phyloP scores from a whole-genome alignment of 2,329 filamentous ascomycete species.

The Tympanopsis confertula region DNA sequence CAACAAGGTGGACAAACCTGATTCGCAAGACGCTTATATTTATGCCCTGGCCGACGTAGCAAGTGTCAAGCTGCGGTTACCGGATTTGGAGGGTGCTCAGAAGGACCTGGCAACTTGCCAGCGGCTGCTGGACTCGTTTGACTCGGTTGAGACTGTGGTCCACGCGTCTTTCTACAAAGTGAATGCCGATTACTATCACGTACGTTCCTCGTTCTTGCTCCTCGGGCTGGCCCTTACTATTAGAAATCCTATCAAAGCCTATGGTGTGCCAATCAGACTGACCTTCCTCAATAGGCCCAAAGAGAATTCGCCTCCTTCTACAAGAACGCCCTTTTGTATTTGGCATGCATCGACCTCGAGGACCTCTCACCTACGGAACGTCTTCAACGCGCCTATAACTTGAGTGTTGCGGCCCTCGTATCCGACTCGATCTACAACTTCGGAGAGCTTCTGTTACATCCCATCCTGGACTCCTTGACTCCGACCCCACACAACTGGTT shows the following conservation, averaged over 20 bases:
- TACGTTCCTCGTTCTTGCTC: slow-evolving; percentile 13
- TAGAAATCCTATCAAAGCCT: too few relatives aligned
- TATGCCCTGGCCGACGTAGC: slow-evolving; percentile 87
- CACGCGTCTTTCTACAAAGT: slow-evolving; percentile 94
- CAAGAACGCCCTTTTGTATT: slow-evolving; percentile 91
- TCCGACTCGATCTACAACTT: slow-evolving; percentile 98
- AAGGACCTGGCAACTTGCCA: slow-evolving; percentile 81
- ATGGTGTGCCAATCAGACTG: too few relatives aligned
- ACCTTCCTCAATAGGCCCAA: too few relatives aligned
- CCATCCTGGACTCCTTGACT: slow-evolving; percentile 74
- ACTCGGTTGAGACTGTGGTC: slow-evolving; percentile 88
- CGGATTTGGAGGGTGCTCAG: slow-evolving; percentile 70
- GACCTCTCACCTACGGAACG: slow-evolving; percentile 65
- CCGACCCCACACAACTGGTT: slow-evolving; percentile 73
- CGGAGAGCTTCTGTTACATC: slow-evolving; percentile 93
- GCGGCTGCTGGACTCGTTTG: slow-evolving; percentile 78
- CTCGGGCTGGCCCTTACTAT: too few relatives aligned
- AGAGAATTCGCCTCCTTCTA: slow-evolving; percentile 94
- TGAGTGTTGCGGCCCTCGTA: slow-evolving; percentile 82
- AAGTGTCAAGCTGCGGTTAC: slow-evolving; percentile 70
- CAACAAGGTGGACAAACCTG: slow-evolving; percentile 79
- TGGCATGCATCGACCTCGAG: slow-evolving; percentile 82
- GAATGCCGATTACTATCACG: slow-evolving; percentile 90
- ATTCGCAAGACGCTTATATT: slow-evolving; percentile 89
- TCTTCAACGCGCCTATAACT: slow-evolving; percentile 76